phyloP scores from a whole-genome alignment of 2,329 filamentous ascomycete genomes.

The Ceratocystis lukuohia region DNA sequence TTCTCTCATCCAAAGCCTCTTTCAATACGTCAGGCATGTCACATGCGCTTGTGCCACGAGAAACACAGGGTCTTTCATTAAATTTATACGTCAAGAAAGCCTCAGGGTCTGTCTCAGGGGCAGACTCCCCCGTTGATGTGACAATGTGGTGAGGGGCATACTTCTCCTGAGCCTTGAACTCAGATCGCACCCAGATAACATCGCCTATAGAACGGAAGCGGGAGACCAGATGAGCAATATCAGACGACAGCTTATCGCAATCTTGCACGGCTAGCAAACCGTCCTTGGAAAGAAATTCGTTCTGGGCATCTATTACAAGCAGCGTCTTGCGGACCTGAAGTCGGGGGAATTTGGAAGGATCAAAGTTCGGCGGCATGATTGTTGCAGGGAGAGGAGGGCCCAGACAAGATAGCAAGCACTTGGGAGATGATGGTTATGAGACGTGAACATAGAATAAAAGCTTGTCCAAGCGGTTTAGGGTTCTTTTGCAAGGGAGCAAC shows the following conservation, averaged over 20 bases:
- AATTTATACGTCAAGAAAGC: slow-evolving; percentile 34
- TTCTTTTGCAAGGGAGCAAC: not conserved
- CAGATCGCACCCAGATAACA: slow-evolving; percentile 74
- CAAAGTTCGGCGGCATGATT: slow-evolving; percentile 29
- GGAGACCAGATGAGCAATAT: slow-evolving; percentile 51
- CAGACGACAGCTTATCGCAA: slow-evolving; percentile 52
- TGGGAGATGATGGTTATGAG: not conserved
- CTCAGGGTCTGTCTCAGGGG: slow-evolving; percentile 27
- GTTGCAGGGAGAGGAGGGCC: not conserved
- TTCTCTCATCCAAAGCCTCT: slow-evolving; percentile 33
- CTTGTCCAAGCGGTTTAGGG: not conserved
- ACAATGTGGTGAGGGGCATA: slow-evolving; percentile 13
- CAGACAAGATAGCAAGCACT: not conserved
- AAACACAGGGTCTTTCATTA: slow-evolving; percentile 31
- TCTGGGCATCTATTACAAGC: slow-evolving; percentile 74
- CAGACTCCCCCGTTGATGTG: slow-evolving; percentile 18
- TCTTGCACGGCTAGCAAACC: slow-evolving; percentile 54
- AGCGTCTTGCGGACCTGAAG: slow-evolving; percentile 54
- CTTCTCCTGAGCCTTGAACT: slow-evolving; percentile 49
- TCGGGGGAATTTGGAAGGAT: slow-evolving; percentile 41
- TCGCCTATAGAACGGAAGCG: slow-evolving; percentile 58
- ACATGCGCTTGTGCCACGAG: slow-evolving; percentile 32
- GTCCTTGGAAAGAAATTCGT: slow-evolving; percentile 64
- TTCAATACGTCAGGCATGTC: slow-evolving; percentile 34
- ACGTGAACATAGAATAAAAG: not conserved